phyloP scores from a whole-genome alignment of 495 filamentous ascomycete genomes.

The Xylaria palmicola region DNA sequence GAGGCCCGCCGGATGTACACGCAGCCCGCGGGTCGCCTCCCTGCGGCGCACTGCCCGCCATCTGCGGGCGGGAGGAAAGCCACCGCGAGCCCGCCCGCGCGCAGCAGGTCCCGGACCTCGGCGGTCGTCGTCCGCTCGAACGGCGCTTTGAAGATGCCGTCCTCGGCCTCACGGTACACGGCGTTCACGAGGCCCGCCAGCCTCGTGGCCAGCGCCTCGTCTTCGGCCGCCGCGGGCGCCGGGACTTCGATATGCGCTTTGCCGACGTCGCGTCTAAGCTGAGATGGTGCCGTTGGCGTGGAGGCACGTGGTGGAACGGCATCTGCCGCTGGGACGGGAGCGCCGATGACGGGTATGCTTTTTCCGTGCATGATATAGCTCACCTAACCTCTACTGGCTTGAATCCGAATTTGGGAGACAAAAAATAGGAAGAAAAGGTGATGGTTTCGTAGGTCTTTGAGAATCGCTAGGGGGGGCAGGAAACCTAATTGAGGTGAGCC shows the following conservation, averaged over 20 bases:
- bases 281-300: neutral
- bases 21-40: slow-evolving; percentile 16
- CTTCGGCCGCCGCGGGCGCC: slow-evolving; percentile 7
- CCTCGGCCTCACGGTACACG: slow-evolving; percentile 20
- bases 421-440: neutral
- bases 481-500: no score
- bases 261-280: no score
- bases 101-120: slow-evolving; percentile 15
- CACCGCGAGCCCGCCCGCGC: slow-evolving; percentile 19
- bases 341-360: neutral
- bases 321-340: neutral
- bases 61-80: slow-evolving; percentile 8
- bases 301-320: neutral
- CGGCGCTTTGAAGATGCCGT: slow-evolving; percentile 24
- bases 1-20: slow-evolving; percentile 15
- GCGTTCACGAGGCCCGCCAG: slow-evolving; percentile 20
- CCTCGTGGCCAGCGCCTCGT: neutral
- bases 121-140: slow-evolving; percentile 20
- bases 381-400: neutral
- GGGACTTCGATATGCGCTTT: slow-evolving; percentile 11
- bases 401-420: neutral
- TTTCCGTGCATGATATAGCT: neutral
- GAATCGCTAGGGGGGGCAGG: no score
- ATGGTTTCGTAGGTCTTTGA: no score
- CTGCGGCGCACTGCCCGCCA: neutral